These are phyloP conservation scores for Klebsormidium nitens DNA, from an alignment of 139 green algal species.

Conservation along the genomic window DNA sequence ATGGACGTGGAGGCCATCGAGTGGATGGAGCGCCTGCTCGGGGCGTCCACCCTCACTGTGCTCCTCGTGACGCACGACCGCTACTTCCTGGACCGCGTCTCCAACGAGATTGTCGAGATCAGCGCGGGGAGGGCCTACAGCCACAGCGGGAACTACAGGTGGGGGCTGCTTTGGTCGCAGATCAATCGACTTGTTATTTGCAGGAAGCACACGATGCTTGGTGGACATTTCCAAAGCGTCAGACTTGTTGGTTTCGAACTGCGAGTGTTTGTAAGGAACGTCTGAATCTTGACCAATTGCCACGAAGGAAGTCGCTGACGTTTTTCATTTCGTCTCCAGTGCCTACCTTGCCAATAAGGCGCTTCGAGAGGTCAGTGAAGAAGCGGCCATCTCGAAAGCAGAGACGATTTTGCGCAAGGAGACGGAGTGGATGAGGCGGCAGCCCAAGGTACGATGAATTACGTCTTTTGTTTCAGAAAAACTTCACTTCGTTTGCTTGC, in stretches of 20 bases:
- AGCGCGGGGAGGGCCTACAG: constrained; percentile 45
- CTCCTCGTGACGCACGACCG: constrained; percentile 77
- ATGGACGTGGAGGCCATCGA: constrained; percentile 57
- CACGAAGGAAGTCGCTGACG: too few species aligned
- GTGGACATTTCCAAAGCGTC: not conserved
- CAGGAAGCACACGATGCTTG: not conserved
- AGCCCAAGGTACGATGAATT: constrained; percentile 61
- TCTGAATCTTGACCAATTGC: too few species aligned
- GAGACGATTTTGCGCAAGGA: constrained; percentile 60
- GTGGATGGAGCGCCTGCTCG: constrained; percentile 68
- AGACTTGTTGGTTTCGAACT: not conserved
- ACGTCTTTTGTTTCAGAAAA: too few species aligned
- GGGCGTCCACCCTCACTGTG: constrained; percentile 44
- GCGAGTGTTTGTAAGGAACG: too few species aligned
- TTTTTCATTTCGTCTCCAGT: constrained; percentile 42
- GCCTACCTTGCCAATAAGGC: constrained; percentile 51
- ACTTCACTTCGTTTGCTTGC: too few species aligned
- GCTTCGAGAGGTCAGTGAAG: constrained; percentile 18
- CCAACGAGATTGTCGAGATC: constrained; percentile 64
- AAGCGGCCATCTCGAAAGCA: constrained; percentile 46
- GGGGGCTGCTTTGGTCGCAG: not conserved
- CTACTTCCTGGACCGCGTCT: constrained; percentile 62
- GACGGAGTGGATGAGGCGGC: constrained; percentile 69
- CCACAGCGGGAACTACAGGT: constrained; percentile 35
- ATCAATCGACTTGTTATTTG: not conserved